Base-by-base conservation (phyloP, 1,139 yeast genomes). In the Candida smagusa region DNA sequence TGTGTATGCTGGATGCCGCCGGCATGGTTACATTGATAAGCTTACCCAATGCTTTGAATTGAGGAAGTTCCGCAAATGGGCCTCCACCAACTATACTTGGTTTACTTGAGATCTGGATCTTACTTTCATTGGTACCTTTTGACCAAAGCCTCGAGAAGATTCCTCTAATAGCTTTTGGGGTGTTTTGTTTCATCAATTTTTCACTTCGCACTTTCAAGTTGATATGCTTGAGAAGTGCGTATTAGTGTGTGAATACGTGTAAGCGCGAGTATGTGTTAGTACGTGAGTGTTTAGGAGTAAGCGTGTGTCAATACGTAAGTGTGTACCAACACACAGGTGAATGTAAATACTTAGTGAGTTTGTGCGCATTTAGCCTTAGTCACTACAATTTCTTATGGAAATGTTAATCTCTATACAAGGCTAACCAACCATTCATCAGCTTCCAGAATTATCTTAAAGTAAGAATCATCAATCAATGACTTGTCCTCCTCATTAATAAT, bases 391-490 rank as follows among this genome's bases (percentile, higher is more conserved):
- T 16, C 5, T 16, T 16, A 5, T 16, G 19, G 19, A 16, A 16
- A 16, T 16, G 19, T 16, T 16, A 16, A 16, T 16, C 29, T 22
- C 37, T 42, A 41, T 13, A 56, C 54, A 44, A 50, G 63, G 32
- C 47, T 49, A 34, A 51, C 54, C 50, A 70, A 61, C 75, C 74
- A 74, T 12, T 54, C 59, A 46, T 74, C 69, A 9, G 83, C 71
- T 12, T 54, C 62, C 11, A 45, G 48, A 36, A 77, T 68, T 22
- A 59, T 57, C 21, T 57, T 49, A 34, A 52, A 56, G 41, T 62
- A 63, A 3, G 53, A 54, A 31, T 63, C 65, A 33, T 58, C 52
- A 12, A 76, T 48, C 37, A 75, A 51, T 1, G 52, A 47, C 28
- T 58, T 48, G 42, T 70, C 74, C n/a, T 48, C 57, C 13, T 59